Evolutionary conservation across 2,329 filamentous ascomycete genomes (phyloP).

Genomic region (Paraphaeosphaeria minitans): DNA sequence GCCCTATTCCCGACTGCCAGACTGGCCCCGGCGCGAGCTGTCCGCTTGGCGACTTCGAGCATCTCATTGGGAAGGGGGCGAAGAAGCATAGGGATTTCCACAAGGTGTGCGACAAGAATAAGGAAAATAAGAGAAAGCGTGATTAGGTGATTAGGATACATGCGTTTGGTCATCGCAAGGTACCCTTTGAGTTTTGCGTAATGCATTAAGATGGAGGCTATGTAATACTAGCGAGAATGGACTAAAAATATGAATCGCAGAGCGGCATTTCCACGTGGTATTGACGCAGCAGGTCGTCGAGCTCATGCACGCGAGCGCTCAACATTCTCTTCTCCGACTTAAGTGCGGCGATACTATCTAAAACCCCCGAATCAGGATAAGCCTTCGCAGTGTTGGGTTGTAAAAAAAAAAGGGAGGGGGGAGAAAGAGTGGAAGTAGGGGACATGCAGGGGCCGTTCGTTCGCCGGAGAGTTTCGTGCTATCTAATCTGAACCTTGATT

Average conservation of each 20-base stretch:
- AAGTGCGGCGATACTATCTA: not conserved
- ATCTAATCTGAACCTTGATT: too few species aligned
- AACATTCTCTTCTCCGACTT: not conserved
- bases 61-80: slow-evolving; percentile 49
- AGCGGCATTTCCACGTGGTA: not conserved
- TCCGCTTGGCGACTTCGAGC: slow-evolving; percentile 49
- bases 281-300: not conserved
- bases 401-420: too few species aligned
- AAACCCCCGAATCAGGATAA: too few species aligned
- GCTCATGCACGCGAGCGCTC: not conserved
- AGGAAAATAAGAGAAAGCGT: slow-evolving; percentile 2
- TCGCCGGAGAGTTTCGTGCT: too few species aligned
- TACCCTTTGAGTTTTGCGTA: not conserved
- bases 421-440: too few species aligned
- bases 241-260: not conserved
- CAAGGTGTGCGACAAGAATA: slow-evolving; percentile 35
- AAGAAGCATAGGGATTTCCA: slow-evolving; percentile 39
- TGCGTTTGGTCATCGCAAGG: not conserved
- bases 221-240: not conserved
- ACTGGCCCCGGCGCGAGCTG: slow-evolving; percentile 59
- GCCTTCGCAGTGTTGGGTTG: too few species aligned
- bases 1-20: slow-evolving; percentile 54
- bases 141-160: not conserved
- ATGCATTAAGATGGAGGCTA: too few species aligned
- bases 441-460: too few species aligned